Base-by-base conservation (phyloP, 2,329 filamentous ascomycete species). In the Alternaria metachromatica region DNA sequence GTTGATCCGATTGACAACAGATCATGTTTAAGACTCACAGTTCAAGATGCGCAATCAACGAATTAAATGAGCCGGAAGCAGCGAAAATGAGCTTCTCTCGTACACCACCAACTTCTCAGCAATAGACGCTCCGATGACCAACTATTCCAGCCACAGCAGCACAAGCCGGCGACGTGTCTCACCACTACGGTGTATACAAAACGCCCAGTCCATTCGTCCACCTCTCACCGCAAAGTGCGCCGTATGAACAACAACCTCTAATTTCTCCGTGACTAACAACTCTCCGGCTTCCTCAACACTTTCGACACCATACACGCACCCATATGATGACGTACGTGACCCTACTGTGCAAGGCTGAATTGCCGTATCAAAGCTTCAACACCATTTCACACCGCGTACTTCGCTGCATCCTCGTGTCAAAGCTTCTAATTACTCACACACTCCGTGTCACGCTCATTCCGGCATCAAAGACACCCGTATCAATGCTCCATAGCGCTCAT, bases 11-110 rank as follows among this genome's bases (percentile, higher is more conserved):
- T n/a, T 37, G 33, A n/a, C 2, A 37, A 9, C 0, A 5, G 33
- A 37, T 37, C 0, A 5, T 37, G 13, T 37, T 0, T n/a, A 37
- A 37, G 33, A n/a, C 33, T n/a, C 8, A 37, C 33, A 37, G 15
- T 3, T 1, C 2, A 37, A 2, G 7, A 37, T 0, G 15, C 1
- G 33, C 4, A 3, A 37, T 1, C 15, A 37, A 37, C 37, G 9
- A 41, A 41, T 41, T 15, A 2, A 6, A 41, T 18, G 15, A 41
- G 37, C 37, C n/a, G 37, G 37, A 18, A 3, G 37, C n/a, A 41
- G 37, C 37, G 37, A 41, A 18, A 41, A 18, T 5, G 37, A 41
- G 15, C n/a, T 41, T 41, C 37, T 41, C 37, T 41, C 37, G 37
- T 41, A 6, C 37, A 41, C 37, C 37, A 41, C 15, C 37, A 1